These are phyloP conservation scores for Rubus idaeus DNA, from an alignment of 306 rosid genomes.

Conservation along the genomic window DNA sequence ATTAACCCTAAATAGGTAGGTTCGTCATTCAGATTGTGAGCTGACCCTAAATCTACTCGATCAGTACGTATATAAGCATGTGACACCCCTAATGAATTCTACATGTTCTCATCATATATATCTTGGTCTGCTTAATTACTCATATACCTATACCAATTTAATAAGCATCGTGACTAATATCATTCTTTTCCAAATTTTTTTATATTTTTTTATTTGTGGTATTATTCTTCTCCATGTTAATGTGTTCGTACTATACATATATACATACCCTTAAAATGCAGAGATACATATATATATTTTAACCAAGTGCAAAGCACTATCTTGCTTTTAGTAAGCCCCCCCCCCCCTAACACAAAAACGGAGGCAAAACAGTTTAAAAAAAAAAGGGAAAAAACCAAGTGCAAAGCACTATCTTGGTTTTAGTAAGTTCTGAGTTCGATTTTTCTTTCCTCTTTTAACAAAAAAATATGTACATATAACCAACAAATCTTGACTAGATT, in stretches of 20 bases:
- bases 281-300: too few species aligned
- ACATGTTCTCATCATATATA: too few species aligned
- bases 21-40: constrained; percentile 1
- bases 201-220: too few species aligned
- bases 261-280: not conserved
- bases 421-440: too few species aligned
- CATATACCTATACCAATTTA: too few species aligned
- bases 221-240: not conserved
- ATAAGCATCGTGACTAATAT: not conserved
- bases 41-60: not conserved
- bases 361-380: too few species aligned
- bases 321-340: too few species aligned
- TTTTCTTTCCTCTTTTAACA: too few species aligned
- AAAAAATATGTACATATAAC: not conserved
- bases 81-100: not conserved
- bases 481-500: not conserved
- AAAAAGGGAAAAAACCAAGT: too few species aligned
- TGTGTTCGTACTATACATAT: not conserved
- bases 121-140: not conserved
- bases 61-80: not conserved
- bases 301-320: too few species aligned
- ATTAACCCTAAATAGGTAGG: not conserved
- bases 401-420: too few species aligned
- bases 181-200: not conserved
- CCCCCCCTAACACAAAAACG: too few species aligned